phyloP scores from a whole-genome alignment of 192 early-diverging fungal genomes.

The Paraglomus brasilianum region DNA sequence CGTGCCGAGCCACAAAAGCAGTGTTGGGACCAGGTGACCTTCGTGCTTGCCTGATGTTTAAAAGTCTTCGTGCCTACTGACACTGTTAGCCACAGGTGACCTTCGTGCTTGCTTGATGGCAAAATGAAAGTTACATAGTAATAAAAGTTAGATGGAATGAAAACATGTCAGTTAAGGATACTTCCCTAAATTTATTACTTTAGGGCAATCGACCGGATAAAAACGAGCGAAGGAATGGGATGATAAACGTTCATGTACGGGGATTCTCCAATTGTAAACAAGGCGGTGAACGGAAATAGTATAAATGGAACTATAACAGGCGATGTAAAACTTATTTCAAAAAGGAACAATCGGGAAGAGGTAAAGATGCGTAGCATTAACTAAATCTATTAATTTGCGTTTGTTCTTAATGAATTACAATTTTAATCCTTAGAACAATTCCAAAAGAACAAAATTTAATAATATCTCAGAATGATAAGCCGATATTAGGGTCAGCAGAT shows the following conservation, averaged over 20 bases:
- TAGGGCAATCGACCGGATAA: neutral
- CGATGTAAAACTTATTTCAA: conserved; percentile 1
- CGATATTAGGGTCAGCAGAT: too few species aligned
- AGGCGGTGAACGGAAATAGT: conserved; percentile 6
- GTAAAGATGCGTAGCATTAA: conserved; percentile 21
- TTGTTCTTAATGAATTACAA: conserved; percentile 21
- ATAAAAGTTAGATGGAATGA: too few species aligned
- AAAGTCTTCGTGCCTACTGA: conserved; percentile 16
- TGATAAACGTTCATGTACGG: neutral
- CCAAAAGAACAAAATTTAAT: too few species aligned
- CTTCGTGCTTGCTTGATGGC: conserved; percentile 14
- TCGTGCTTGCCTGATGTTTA: conserved; percentile 24
- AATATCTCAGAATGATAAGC: too few species aligned
- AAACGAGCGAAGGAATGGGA: conserved; percentile 15
- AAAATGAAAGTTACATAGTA: conserved; percentile 11
- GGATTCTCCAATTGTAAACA: conserved; percentile 8
- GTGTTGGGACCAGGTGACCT: conserved; percentile 19
- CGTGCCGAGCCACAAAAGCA: conserved; percentile 14
- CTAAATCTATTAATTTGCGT: conserved; percentile 21
- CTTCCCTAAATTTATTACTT: neutral
- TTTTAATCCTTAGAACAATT: conserved; percentile 20
- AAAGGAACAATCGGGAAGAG: conserved; percentile 13
- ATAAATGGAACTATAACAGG: conserved; percentile 17
- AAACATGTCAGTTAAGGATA: conserved; percentile 11
- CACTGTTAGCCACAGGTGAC: conserved; percentile 10